phyloP scores from a whole-genome alignment of 108 stramenopile species.

The Seminavis robusta region DNA sequence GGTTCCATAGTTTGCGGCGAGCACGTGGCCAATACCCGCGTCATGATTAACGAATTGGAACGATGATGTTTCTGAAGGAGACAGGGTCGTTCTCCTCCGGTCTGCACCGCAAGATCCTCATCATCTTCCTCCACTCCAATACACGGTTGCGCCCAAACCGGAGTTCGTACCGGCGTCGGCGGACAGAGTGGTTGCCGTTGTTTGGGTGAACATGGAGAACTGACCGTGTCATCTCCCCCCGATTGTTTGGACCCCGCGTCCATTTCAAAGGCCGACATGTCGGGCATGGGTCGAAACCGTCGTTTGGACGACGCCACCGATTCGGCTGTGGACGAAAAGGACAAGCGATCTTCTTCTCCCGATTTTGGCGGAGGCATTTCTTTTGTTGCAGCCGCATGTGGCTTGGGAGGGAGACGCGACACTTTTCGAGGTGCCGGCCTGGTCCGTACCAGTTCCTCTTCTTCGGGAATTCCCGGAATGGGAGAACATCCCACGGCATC shows the following conservation, averaged over 20 bases:
- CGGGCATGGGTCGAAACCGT: conserved; percentile 72
- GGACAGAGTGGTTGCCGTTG: conserved; percentile 45
- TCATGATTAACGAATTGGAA: conserved; percentile 60
- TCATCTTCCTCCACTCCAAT: too few species aligned
- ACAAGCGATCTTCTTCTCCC: too few species aligned
- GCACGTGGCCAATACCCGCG: conserved; percentile 68
- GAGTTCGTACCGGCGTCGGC: conserved; percentile 74
- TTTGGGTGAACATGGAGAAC: not conserved
- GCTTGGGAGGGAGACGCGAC: too few species aligned
- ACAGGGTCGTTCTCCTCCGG: too few species aligned
- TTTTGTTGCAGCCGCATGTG: too few species aligned
- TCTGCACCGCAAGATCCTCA: not conserved
- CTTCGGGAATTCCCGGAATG: conserved; percentile 32
- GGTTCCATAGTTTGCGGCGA: conserved; percentile 57
- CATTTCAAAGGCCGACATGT: conserved; percentile 67
- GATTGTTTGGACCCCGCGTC: conserved; percentile 41
- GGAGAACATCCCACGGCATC: conserved; percentile 47
- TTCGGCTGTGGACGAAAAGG: conserved; percentile 5
- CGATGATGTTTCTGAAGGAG: conserved; percentile 21
- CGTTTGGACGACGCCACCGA: conserved; percentile 7
- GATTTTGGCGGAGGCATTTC: too few species aligned
- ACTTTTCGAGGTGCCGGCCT: too few species aligned
- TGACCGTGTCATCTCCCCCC: conserved; percentile 17
- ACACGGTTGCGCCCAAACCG: conserved; percentile 66
- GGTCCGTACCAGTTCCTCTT: conserved; percentile 8